These are phyloP conservation scores for Alopecurus myosuroides DNA, from an alignment of 176 grass and related monocot genomes.

Conservation along the genomic window DNA sequence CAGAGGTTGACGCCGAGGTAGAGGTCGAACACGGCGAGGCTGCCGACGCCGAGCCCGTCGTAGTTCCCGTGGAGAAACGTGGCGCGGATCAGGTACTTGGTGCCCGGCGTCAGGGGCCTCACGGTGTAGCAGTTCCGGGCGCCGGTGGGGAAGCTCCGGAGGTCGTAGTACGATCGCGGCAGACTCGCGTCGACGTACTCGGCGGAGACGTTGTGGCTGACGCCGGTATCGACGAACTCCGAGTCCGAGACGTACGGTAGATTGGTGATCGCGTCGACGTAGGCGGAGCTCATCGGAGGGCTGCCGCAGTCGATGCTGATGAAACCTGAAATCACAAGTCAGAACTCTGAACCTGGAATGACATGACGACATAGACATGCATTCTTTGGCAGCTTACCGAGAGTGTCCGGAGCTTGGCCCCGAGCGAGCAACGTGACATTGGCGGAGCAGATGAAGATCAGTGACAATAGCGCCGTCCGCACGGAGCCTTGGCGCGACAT, in stretches of 20 bases:
- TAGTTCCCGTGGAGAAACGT: slow-evolving; percentile 50
- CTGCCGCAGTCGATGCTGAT: slow-evolving; percentile 9
- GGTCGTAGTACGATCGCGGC: background rate
- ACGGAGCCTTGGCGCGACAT: background rate
- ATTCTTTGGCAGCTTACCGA: background rate
- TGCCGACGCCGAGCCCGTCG: slow-evolving; percentile 32
- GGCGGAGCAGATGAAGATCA: background rate
- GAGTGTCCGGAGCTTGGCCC: background rate
- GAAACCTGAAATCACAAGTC: background rate
- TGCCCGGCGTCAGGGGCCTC: background rate
- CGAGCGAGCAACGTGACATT: background rate
- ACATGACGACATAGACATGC: background rate
- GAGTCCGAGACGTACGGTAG: slow-evolving; percentile 26
- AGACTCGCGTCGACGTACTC: background rate
- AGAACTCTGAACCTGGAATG: background rate
- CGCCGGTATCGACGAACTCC: slow-evolving; percentile 27
- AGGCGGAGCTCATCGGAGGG: background rate
- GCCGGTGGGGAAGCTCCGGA: slow-evolving; percentile 50
- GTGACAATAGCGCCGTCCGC: background rate
- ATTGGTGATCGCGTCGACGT: background rate
- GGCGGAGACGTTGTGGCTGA: slow-evolving; percentile 2
- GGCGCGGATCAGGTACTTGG: slow-evolving; percentile 51
- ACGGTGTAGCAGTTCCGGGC: slow-evolving; percentile 45
- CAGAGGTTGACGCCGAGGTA: slow-evolving; percentile 54
- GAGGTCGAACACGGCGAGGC: slow-evolving; percentile 43